phyloP scores from a whole-genome alignment of 176 grass and related monocot species.

The Panicum miliaceum region DNA sequence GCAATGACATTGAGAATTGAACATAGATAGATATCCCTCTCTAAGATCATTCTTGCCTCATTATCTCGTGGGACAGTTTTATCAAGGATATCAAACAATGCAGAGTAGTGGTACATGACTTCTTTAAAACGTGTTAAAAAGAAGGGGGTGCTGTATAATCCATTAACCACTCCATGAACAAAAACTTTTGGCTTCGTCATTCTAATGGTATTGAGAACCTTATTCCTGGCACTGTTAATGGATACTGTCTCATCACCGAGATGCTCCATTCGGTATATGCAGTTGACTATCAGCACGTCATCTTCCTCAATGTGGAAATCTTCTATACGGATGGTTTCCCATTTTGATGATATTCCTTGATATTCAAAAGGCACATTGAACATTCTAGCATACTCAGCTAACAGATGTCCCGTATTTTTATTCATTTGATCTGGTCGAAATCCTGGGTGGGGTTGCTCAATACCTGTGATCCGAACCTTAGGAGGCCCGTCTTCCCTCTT shows the following conservation, averaged over 20 bases:
- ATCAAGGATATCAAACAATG: slow-evolving; percentile 39
- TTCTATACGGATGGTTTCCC: slow-evolving; percentile 50
- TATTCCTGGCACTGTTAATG: slow-evolving; percentile 38
- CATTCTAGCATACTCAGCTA: slow-evolving; percentile 63
- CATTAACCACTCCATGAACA: slow-evolving; percentile 39
- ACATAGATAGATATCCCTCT: slow-evolving; percentile 5
- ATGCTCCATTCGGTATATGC: slow-evolving; percentile 34
- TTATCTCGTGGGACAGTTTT: slow-evolving; percentile 38
- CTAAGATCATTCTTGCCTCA: slow-evolving; percentile 37
- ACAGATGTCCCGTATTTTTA: slow-evolving; percentile 40
- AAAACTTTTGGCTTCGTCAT: slow-evolving; percentile 41
- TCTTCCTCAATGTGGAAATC: slow-evolving; percentile 43
- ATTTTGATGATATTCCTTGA: slow-evolving; percentile 56
- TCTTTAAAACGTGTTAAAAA: slow-evolving; percentile 53
- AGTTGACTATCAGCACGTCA: slow-evolving; percentile 46
- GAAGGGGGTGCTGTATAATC: slow-evolving; percentile 41
- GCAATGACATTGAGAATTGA: slow-evolving; percentile 44
- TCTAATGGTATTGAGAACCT: slow-evolving; percentile 40
- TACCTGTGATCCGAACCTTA: slow-evolving; percentile 70
- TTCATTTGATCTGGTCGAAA: slow-evolving; percentile 52
- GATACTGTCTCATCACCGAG: slow-evolving; percentile 50
- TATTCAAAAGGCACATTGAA: slow-evolving; percentile 75
- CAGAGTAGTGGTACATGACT: slow-evolving; percentile 44
- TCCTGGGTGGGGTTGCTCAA: slow-evolving; percentile 61
- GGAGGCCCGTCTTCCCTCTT: slow-evolving; percentile 44